Evolutionary conservation across 2,329 filamentous ascomycete genomes (phyloP), one percentile per base, ranked within the genome.

Genomic region (Pezicula radicicola): DNA sequence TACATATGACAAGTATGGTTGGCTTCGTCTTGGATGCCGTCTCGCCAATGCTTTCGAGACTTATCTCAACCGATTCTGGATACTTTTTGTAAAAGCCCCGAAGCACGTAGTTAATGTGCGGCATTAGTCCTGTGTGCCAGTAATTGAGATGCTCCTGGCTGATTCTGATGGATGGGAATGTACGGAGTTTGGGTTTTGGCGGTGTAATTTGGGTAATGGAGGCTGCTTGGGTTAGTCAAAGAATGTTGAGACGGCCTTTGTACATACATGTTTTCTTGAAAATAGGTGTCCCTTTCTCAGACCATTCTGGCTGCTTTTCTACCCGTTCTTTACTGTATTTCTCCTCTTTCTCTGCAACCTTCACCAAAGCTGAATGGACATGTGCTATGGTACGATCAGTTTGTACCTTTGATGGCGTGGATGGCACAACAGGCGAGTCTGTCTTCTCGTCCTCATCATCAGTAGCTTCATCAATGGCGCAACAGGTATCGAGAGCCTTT

Each of bases 1-100:
- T 87, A 69, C 89, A 93, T 4, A 90, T 85, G 8, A 93, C 84
- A 18, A 92, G 75, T 0, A 91, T 87, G 0, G 89, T 92, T 0
- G 89, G 88, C 50, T 78, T 80, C 0, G 85, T 84, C 50, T 79
- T 83, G 35, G 83, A 76, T 6, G 82, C 77, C 3, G 82, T 84
- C 48, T 88, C 84, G 16, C 89, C 89, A 39, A 91, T 83, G 1
- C 84, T 87, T 54, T 90, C 84, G 1, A 93, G 79, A 9, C 87
- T 88, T 39, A 93, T 90, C 61, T 89, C 88, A 33, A 90, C 83
- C 0, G 88, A 89, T 65, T 93, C 89, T 0, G 84, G 80, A 46
- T 89, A 80, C 60, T 88, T 88, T 57, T 81, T 81, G 61, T 91
- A 85, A 54, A 89, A 89, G 47, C 82, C 79, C 19, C 84, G 81